phyloP scores from a whole-genome alignment of 2,329 filamentous ascomycete species.

The Botrytis paeoniae region DNA sequence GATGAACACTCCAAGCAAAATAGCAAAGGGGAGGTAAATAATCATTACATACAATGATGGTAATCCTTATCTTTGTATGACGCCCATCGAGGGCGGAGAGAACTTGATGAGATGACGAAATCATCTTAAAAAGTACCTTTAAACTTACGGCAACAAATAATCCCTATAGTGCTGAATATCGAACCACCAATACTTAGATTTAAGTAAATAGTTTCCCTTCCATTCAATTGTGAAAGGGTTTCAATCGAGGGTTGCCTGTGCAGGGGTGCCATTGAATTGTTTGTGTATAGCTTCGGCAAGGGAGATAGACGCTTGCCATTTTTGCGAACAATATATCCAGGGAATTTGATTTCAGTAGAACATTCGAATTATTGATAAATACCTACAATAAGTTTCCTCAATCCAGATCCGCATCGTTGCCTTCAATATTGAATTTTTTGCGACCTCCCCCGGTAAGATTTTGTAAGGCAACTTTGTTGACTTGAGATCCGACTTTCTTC shows the following conservation, averaged over 20 bases:
- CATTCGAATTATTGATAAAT: conserved; percentile 29
- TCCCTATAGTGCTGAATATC: neutral
- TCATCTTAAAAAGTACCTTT: neutral
- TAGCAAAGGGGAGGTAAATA: neutral
- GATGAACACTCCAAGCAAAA: neutral
- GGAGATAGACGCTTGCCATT: conserved; percentile 21
- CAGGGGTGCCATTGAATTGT: conserved; percentile 16
- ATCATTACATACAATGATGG: neutral
- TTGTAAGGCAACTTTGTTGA: conserved; percentile 86
- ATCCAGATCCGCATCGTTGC: conserved; percentile 57
- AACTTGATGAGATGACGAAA: neutral
- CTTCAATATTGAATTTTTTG: conserved; percentile 83
- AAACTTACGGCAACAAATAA: conserved; percentile 1
- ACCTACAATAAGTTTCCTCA: conserved; percentile 26
- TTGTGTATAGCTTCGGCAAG: conserved; percentile 18
- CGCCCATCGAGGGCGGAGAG: neutral
- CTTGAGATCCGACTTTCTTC: conserved; percentile 87
- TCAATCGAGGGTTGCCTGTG: conserved; percentile 4
- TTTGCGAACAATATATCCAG: conserved; percentile 17
- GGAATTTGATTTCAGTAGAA: conserved; percentile 18
- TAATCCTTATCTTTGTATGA: conserved; percentile 2
- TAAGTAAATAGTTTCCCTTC: conserved; percentile 2
- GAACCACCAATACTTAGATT: conserved; percentile 4
- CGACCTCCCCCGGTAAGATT: conserved; percentile 79
- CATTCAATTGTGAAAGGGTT: conserved; percentile 14